Evolutionary conservation across 192 early-diverging fungal genomes (phyloP), one percentile per base, ranked within the genome.

Genomic region (Oehlia diaphana): DNA sequence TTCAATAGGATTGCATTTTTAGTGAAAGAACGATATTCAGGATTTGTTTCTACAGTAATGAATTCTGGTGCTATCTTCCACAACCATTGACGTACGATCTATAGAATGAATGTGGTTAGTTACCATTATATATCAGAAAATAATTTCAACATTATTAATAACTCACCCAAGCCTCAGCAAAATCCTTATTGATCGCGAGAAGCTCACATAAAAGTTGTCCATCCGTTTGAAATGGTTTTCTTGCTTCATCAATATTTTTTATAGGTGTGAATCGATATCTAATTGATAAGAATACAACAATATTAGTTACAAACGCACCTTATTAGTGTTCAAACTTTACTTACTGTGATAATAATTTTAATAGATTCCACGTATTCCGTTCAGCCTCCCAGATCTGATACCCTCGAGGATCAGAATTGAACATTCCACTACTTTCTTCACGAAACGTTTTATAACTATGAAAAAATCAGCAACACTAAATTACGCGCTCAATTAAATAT

Each of bases 31-130:
- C 47, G 39, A 64, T 35, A 63, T 42, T 76, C 62, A 37, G 74
- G 28, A 23, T 37, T 33, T 39, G 62, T 64, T 76, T 76, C 74
- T 19, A 76, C 74, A 9, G 50, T 58, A 23, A 21, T 4, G 39
- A 63, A 76, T 14, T 13, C 12, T 39, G 61, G 74, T n/a, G 74
- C 74, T n/a, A n/a, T 76, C 19, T 63, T 23, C 47, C 62, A 61
- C 13, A 76, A 76, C 74, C 74, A 76, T 37, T 63, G 28, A 21
- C 74, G 53, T 76, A 76, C 74, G 23, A 76, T 63, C 74, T 76
- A 63, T 64, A 63, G 3, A 39, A 63, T 12, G 4, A 63, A 23
- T 37, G 8, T 10, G 47, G 6, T 23, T 26, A 58, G 28, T 21
- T 9, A 58, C 19, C 53, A 33, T 31, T 61, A 42, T 23, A 44